Conservation (phyloP, 352 stramenopile species). For the Phytophthora boehmeriae region DNA sequence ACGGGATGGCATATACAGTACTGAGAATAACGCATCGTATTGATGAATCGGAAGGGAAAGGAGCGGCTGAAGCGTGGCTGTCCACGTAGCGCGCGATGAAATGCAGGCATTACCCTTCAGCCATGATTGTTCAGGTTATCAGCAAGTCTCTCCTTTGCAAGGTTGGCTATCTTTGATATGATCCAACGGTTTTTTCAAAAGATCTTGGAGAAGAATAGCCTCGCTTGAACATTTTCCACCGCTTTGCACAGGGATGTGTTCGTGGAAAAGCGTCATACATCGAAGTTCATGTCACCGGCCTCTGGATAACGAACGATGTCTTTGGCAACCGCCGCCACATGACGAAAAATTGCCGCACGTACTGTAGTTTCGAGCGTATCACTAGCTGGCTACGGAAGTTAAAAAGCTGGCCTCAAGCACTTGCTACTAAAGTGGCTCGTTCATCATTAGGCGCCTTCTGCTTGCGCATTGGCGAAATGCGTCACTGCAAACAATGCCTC, state of each 20-base stretch:
- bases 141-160: not conserved
- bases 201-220: too few relatives aligned
- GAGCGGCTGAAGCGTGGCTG: not conserved
- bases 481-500: not conserved
- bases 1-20: too few relatives aligned
- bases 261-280: not conserved
- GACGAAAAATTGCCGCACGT: too few relatives aligned
- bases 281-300: too few relatives aligned
- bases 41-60: slow-evolving; percentile 1
- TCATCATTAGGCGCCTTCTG: not conserved
- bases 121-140: not conserved
- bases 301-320: not conserved
- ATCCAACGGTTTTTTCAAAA: not conserved
- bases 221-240: not conserved
- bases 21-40: not conserved
- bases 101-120: not conserved
- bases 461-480: slow-evolving; percentile 1
- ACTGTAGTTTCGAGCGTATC: too few relatives aligned
- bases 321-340: too few relatives aligned
- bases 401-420: not conserved
- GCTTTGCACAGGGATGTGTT: not conserved
- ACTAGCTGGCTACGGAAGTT: not conserved
- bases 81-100: not conserved
- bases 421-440: too few relatives aligned
- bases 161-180: not conserved